These are phyloP conservation scores for Flaveria ramosissima DNA, from an alignment of 129 eudicot genomes.

Conservation along the genomic window DNA sequence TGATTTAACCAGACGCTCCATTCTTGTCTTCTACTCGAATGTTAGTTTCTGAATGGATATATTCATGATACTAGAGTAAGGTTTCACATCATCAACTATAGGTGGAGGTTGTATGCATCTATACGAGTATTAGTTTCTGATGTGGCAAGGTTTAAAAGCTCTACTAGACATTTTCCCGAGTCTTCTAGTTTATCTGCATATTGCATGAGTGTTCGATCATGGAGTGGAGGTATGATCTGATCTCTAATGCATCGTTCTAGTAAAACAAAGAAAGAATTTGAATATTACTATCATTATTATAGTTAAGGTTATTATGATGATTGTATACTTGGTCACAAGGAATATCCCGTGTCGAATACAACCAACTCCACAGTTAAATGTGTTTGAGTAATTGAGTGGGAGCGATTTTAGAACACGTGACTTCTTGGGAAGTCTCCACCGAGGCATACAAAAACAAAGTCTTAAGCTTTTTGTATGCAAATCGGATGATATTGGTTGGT, in stretches of 20 bases:
- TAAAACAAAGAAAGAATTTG: too few species aligned
- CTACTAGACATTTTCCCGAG: conserved; percentile 56
- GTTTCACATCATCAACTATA: conserved; percentile 55
- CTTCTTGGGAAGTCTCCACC: too few species aligned
- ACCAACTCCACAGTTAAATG: too few species aligned
- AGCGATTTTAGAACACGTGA: too few species aligned
- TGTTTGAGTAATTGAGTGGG: too few species aligned
- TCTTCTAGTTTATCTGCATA: conserved; percentile 76
- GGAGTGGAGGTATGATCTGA: conserved; percentile 74
- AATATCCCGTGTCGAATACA: too few species aligned
- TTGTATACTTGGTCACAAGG: too few species aligned
- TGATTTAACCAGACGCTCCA: conserved; percentile 57
- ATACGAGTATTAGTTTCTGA: conserved; percentile 44
- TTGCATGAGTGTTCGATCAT: conserved; percentile 67
- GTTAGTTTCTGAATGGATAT: conserved; percentile 70
- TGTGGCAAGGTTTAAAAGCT: conserved; percentile 56
- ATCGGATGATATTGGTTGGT: too few species aligned
- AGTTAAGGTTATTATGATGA: too few species aligned
- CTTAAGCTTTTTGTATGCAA: too few species aligned
- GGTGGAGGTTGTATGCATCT: conserved; percentile 67
- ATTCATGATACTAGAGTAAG: conserved; percentile 55
- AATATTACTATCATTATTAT: too few species aligned
- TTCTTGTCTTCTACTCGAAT: conserved; percentile 68
- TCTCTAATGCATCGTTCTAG: conserved; percentile 1
- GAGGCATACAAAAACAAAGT: too few species aligned